Conservation (phyloP, 208 protist species). For the Phytomonas serpens region DNA sequence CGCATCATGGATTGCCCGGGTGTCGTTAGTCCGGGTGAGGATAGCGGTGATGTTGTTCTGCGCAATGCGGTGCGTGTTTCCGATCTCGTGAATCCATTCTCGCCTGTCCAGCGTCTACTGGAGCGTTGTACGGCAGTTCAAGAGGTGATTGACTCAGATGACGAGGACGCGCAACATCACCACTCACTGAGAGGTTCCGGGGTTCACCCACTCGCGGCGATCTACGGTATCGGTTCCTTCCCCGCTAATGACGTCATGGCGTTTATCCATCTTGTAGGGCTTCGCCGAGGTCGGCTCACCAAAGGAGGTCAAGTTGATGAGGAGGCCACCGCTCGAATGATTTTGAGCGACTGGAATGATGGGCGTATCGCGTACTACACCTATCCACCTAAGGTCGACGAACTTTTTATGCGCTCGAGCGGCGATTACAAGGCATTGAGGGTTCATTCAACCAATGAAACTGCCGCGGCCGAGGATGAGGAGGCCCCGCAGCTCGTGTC, state of each 20-base stretch:
- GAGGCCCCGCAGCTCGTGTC: constrained; percentile 42
- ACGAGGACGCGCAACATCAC: constrained; percentile 25
- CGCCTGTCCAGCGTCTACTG: constrained; percentile 87
- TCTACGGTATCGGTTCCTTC: constrained; percentile 78
- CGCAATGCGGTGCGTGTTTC: constrained; percentile 94
- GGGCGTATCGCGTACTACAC: constrained; percentile 96
- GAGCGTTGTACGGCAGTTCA: constrained; percentile 61
- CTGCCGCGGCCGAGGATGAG: constrained; percentile 12
- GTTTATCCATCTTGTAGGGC: constrained; percentile 76
- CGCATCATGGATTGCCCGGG: constrained; percentile 96
- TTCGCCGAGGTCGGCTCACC: constrained; percentile 68
- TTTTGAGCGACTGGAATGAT: constrained; percentile 94
- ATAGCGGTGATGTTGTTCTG: constrained; percentile 90
- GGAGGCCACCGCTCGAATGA: constrained; percentile 84
- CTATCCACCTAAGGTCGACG: constrained; percentile 69
- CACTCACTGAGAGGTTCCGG: constrained; percentile 12
- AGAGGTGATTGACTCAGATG: constrained; percentile 9
- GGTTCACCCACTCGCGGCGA: constrained; percentile 69
- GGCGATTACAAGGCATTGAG: constrained; percentile 12
- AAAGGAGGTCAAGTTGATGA: constrained; percentile 89
- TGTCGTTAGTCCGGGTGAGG: constrained; percentile 88
- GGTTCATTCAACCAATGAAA: constrained; percentile 7
- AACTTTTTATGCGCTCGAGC: constrained; percentile 31
- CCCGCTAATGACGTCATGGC: constrained; percentile 62
- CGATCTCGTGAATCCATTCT: constrained; percentile 89